Evolutionary conservation across 192 early-diverging fungal genomes (phyloP).

Genomic region (Glomus cerebriforme): DNA sequence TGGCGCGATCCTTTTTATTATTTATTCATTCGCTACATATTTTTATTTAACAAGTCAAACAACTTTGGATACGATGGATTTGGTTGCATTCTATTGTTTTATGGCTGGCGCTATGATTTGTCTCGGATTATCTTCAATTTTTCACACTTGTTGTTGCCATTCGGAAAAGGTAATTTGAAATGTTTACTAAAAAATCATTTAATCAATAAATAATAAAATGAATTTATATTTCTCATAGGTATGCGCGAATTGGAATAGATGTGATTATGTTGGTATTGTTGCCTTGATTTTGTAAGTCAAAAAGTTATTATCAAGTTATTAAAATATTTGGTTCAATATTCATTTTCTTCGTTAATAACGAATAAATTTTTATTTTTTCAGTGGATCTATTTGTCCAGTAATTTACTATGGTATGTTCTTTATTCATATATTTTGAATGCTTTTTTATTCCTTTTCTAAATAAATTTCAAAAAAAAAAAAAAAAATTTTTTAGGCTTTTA

Average conservation of each 20-base stretch:
- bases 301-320: slow-evolving; percentile 33
- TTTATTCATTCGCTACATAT: slow-evolving; percentile 49
- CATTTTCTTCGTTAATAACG: not conserved
- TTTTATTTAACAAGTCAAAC: slow-evolving; percentile 41
- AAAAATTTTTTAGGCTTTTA: slow-evolving; percentile 41
- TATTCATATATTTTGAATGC: no score
- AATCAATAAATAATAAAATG: not conserved
- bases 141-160: slow-evolving; percentile 84
- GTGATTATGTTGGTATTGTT: slow-evolving; percentile 91
- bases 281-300: slow-evolving; percentile 67
- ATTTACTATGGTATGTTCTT: slow-evolving; percentile 13
- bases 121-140: slow-evolving; percentile 74
- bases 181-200: no score
- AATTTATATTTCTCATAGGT: slow-evolving; percentile 5
- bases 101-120: slow-evolving; percentile 71
- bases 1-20: slow-evolving; percentile 63
- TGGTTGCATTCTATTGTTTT: slow-evolving; percentile 69
- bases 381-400: slow-evolving; percentile 4
- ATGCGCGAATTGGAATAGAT: slow-evolving; percentile 71
- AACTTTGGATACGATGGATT: slow-evolving; percentile 63
- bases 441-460: not conserved
- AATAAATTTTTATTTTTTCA: not conserved
- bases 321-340: slow-evolving; percentile 40
- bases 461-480: no score
- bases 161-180: slow-evolving; percentile 57